Percentiles rank a stretch among this genome's conserved stretches.
phyloP scores from a whole-genome alignment of 768 basidiomycete genomes.

The Mycena albidolilacea region DNA sequence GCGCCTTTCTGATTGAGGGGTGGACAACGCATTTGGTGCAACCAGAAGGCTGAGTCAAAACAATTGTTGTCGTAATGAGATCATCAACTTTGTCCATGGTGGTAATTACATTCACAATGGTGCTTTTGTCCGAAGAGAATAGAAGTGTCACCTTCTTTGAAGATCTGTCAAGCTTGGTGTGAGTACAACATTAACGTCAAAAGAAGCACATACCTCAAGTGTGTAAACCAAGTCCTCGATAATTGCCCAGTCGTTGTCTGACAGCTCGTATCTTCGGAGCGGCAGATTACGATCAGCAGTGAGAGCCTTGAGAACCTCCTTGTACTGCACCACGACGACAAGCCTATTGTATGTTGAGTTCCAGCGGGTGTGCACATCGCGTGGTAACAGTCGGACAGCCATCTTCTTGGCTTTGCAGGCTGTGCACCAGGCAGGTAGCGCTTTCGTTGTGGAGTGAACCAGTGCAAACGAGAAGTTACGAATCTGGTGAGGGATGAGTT shows the following conservation, averaged over 20 bases:
- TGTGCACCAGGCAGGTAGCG: slow-evolving; percentile 49
- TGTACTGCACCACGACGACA: slow-evolving; percentile 28
- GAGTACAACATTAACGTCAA: no score
- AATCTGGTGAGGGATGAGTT: slow-evolving; percentile 29
- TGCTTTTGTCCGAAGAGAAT: no score
- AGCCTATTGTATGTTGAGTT: slow-evolving; percentile 54
- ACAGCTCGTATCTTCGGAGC: background rate
- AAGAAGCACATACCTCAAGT: no score
- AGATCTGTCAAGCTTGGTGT: no score
- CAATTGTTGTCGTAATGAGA: no score
- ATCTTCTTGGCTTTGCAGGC: slow-evolving; percentile 23
- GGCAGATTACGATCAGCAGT: background rate
- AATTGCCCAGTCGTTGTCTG: background rate
- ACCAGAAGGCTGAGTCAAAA: no score
- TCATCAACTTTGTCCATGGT: no score
- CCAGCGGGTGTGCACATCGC: slow-evolving; percentile 54
- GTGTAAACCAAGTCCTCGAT: background rate
- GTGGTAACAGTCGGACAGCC: slow-evolving; percentile 45
- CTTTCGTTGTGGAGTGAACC: slow-evolving; percentile 47
- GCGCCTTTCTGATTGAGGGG: no score
- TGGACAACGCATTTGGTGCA: no score
- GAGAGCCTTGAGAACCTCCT: background rate
- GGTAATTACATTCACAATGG: no score
- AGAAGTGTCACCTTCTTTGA: no score
- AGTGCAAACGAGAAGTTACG: slow-evolving; percentile 44